Conservation (phyloP, 2,329 filamentous ascomycete species). For the Aureobasidium sp. region DNA sequence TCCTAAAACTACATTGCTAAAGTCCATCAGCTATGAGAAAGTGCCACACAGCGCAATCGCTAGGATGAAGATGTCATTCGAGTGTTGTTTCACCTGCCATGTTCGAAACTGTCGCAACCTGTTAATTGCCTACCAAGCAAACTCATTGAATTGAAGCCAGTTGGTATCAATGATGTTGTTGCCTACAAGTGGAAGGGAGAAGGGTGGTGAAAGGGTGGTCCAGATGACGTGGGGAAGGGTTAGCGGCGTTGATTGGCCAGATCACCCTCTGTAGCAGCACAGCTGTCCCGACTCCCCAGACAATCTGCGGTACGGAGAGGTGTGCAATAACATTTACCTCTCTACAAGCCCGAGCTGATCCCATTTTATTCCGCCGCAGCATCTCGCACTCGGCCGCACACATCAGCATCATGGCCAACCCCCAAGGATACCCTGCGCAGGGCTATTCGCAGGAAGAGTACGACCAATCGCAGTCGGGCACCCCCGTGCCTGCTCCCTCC, state of each 20-base stretch:
- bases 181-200: background rate
- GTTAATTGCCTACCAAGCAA: too few species aligned
- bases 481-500: constrained; percentile 17
- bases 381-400: background rate
- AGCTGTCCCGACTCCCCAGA: background rate
- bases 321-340: background rate
- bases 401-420: constrained; percentile 13
- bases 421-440: constrained; percentile 16
- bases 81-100: too few species aligned
- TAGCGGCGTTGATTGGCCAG: background rate
- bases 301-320: background rate
- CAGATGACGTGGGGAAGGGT: background rate
- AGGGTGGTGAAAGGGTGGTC: background rate
- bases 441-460: constrained; percentile 17
- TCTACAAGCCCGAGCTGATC: background rate
- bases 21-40: too few species aligned
- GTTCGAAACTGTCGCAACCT: background rate
- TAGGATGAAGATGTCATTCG: too few species aligned
- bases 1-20: too few species aligned
- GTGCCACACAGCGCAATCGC: too few species aligned
- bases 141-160: background rate
- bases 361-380: background rate
- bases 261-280: background rate
- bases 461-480: constrained; percentile 14
- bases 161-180: background rate